Evolutionary conservation across 2,329 filamentous ascomycete species (phyloP).

Genomic region (Nemania sp.): DNA sequence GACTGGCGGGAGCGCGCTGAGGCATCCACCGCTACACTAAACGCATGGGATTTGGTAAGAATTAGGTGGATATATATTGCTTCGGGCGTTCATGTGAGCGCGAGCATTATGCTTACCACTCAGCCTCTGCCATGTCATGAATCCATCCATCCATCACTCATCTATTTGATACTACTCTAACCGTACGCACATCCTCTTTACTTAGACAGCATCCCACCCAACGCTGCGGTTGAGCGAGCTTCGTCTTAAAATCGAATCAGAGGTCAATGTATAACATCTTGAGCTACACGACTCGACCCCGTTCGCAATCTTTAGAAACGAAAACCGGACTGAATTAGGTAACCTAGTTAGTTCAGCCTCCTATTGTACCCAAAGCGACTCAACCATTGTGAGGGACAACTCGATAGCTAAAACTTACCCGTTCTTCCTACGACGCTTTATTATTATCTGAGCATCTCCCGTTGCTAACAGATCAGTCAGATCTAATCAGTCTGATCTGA

Average conservation of each 20-base stretch:
- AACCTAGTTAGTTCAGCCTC: background rate
- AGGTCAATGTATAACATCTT: too few species aligned
- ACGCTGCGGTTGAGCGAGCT: background rate
- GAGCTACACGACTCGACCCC: background rate
- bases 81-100: background rate
- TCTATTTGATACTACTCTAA: constrained; percentile 16
- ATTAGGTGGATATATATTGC: constrained; percentile 1
- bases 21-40: constrained; percentile 20
- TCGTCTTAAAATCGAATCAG: too few species aligned
- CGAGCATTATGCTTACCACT: constrained; percentile 7
- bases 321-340: background rate
- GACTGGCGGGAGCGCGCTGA: background rate
- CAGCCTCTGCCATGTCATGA: too few species aligned
- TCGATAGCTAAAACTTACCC: constrained; percentile 8
- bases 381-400: background rate
- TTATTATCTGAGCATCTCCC: background rate
- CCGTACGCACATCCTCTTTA: background rate
- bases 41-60: background rate
- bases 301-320: background rate
- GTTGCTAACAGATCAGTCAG: background rate
- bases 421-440: background rate
- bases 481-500: too few species aligned
- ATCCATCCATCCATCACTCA: too few species aligned
- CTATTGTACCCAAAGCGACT: background rate
- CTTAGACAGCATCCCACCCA: background rate